These are phyloP conservation scores for Cordyceps tenuipes DNA, from an alignment of 2,329 filamentous ascomycete species.

Conservation along the genomic window DNA sequence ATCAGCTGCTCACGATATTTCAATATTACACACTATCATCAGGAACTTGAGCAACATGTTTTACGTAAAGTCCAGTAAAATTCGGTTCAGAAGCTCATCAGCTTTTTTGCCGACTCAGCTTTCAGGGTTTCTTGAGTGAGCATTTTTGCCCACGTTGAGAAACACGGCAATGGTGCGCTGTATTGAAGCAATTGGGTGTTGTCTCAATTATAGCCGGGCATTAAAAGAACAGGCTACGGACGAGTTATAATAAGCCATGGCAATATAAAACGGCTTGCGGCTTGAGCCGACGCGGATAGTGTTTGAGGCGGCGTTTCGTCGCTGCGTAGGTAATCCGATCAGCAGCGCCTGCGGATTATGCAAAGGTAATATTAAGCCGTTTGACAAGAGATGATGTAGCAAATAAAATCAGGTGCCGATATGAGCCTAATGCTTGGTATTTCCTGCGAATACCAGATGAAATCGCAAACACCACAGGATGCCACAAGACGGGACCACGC, in stretches of 20 bases:
- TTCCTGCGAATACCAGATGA: background rate
- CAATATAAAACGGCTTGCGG: background rate
- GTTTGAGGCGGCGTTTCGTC: conserved; percentile 1
- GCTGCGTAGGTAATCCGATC: background rate
- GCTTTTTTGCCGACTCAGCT: too few species aligned
- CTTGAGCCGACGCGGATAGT: background rate
- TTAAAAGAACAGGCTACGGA: background rate
- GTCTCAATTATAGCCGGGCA: background rate
- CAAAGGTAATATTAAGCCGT: background rate
- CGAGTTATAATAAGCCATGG: background rate
- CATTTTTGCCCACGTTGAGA: too few species aligned
- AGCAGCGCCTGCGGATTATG: background rate
- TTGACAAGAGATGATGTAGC: background rate
- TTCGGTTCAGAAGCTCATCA: too few species aligned
- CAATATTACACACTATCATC: background rate
- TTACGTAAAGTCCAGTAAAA: too few species aligned
- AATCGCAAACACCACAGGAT: background rate
- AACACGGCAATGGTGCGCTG: too few species aligned
- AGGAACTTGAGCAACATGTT: too few species aligned
- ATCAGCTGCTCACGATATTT: background rate
- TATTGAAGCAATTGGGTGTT: too few species aligned
- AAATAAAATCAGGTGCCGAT: background rate
- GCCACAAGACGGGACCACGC: too few species aligned
- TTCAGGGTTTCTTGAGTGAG: too few species aligned
- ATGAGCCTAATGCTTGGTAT: background rate